These are phyloP conservation scores for Apiotrichum veenhuisii DNA, from an alignment of 1,284 basidiomycete species.

Conservation along the genomic window DNA sequence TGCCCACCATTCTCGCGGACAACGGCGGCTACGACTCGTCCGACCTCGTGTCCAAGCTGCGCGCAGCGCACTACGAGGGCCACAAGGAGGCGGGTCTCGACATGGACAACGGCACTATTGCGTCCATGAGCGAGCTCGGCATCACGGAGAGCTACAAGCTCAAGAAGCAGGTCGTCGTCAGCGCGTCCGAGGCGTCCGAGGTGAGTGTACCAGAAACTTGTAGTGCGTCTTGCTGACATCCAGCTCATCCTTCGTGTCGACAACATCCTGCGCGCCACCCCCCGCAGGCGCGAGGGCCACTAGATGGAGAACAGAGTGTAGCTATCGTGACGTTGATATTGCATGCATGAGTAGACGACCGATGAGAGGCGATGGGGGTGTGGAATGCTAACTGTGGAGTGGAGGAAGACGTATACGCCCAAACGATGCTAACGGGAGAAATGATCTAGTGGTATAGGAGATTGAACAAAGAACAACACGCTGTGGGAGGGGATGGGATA, in stretches of 20 bases:
- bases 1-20: conserved; percentile 94
- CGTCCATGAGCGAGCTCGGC: conserved; percentile 82
- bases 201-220: conserved; percentile 76
- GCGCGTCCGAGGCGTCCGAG: conserved; percentile 94
- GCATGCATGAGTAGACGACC: conserved; percentile 6
- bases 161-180: conserved; percentile 89
- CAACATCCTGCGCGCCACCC: conserved; percentile 58
- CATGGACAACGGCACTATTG: conserved; percentile 79
- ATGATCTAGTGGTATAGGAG: no score
- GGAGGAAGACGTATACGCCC: background rate
- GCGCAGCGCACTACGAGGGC: conserved; percentile 93
- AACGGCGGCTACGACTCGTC: conserved; percentile 96
- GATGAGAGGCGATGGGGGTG: conserved; percentile 29
- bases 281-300: conserved; percentile 56
- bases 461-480: no score
- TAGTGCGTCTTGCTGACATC: conserved; percentile 57
- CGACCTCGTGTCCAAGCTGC: conserved; percentile 84
- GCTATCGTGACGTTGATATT: background rate
- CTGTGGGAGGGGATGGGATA: no score
- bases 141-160: conserved; percentile 97
- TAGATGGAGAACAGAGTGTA: conserved; percentile 10
- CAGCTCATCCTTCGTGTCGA: conserved; percentile 45
- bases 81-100: conserved; percentile 84
- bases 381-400: background rate
- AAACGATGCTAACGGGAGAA: background rate